Conservation (phyloP, 2,329 filamentous ascomycete genomes). For the Botryotinia globosa region DNA sequence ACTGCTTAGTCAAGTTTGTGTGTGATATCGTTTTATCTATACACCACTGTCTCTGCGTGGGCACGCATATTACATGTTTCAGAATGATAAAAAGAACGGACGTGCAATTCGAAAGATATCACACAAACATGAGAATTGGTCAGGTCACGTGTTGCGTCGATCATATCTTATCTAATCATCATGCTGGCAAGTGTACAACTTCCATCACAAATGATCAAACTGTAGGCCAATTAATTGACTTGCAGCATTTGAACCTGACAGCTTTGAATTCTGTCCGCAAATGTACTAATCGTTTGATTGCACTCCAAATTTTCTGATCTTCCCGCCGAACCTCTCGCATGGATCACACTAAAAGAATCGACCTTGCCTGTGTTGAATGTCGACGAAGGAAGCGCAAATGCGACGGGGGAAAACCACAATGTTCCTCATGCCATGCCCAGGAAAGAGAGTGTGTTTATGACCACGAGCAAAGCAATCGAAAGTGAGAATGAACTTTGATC, state of each 20-base stretch:
- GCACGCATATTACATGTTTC: background rate
- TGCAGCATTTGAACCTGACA: background rate
- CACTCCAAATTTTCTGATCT: background rate
- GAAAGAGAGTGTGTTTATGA: background rate
- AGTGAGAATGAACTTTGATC: background rate
- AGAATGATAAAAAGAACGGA: background rate
- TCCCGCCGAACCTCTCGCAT: background rate
- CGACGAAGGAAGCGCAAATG: slow-evolving; percentile 3
- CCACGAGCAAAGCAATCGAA: background rate
- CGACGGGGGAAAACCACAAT: background rate
- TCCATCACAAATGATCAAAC: background rate
- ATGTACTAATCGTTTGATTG: background rate
- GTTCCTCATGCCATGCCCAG: background rate
- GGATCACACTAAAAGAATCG: background rate
- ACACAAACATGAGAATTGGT: background rate
- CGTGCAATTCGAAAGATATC: background rate
- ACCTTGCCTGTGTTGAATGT: slow-evolving; percentile 4
- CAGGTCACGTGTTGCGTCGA: fast-evolving
- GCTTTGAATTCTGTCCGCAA: background rate
- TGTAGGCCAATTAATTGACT: background rate
- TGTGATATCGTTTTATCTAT: background rate
- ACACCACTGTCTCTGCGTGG: background rate
- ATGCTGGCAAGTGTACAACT: background rate
- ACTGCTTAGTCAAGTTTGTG: background rate
- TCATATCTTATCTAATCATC: background rate